Evolutionary conservation across 768 basidiomycete species (phyloP).

Genomic region (Suillus alpinus): DNA sequence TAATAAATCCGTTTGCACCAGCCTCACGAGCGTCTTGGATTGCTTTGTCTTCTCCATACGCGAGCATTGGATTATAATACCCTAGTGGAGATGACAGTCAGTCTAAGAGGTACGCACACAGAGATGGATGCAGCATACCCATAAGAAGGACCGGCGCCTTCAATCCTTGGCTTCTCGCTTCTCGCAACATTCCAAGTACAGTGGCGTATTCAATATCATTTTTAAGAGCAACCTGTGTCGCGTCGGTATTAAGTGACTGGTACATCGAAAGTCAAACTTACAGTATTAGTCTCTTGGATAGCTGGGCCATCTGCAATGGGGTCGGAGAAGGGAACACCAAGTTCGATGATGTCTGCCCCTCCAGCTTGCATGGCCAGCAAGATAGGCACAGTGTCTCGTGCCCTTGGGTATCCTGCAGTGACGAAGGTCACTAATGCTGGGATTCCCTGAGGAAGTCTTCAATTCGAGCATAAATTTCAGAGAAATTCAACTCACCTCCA

Average conservation of each 20-base stretch:
- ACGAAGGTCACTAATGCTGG: constrained; percentile 80
- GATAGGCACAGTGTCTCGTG: constrained; percentile 76
- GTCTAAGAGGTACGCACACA: background rate
- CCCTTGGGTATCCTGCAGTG: constrained; percentile 85
- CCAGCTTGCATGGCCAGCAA: constrained; percentile 89
- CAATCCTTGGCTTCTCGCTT: constrained; percentile 77
- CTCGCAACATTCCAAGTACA: constrained; percentile 69
- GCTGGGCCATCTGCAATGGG: constrained; percentile 92
- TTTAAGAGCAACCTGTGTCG: constrained; percentile 69
- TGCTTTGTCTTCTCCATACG: constrained; percentile 93
- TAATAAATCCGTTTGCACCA: constrained; percentile 95
- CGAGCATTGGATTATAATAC: constrained; percentile 95
- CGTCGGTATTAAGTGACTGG: background rate
- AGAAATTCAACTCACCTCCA: constrained; percentile 10
- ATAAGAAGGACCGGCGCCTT: constrained; percentile 87
- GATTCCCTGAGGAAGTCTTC: constrained; percentile 37
- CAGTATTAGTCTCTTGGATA: constrained; percentile 88
- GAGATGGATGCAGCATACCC: constrained; percentile 50
- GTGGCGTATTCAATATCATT: constrained; percentile 72
- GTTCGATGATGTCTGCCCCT: constrained; percentile 89
- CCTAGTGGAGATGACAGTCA: constrained; percentile 45
- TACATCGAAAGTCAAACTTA: constrained; percentile 33
- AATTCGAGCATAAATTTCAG: background rate
- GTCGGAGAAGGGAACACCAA: constrained; percentile 93
- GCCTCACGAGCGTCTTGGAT: constrained; percentile 86